phyloP scores from a whole-genome alignment of 2,329 filamentous ascomycete genomes.

The Sporothrix humicola region DNA sequence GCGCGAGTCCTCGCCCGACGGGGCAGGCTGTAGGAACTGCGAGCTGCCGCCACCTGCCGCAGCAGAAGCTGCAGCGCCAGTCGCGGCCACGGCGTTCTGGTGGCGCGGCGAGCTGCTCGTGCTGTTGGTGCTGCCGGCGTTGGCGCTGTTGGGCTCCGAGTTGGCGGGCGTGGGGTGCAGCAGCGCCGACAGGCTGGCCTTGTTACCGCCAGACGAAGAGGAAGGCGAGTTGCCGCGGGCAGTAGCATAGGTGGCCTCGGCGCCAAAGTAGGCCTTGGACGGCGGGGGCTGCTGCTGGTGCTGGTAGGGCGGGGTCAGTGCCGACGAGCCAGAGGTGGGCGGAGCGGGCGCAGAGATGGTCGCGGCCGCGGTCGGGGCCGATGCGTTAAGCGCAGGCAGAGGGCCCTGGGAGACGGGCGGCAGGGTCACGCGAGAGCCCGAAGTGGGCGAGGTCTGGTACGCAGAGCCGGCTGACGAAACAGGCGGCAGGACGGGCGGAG shows the following conservation, averaged over 20 bases:
- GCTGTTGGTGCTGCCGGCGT: constrained; percentile 48
- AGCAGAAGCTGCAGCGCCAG: not conserved
- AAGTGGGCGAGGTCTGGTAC: constrained; percentile 33
- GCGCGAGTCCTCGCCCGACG: constrained; percentile 38
- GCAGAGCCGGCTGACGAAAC: constrained; percentile 28
- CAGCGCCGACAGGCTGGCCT: constrained; percentile 54
- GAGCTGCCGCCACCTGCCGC: not conserved
- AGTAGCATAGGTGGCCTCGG: constrained; percentile 38
- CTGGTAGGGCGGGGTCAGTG: constrained; percentile 40
- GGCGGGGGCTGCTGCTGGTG: constrained; percentile 48
- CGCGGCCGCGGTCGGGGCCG: not conserved
- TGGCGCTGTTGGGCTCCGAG: constrained; percentile 50
- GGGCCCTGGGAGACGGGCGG: constrained; percentile 33
- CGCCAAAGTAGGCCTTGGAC: constrained; percentile 52
- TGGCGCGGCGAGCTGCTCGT: constrained; percentile 57
- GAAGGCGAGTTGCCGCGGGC: constrained; percentile 32
- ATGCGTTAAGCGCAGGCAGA: constrained; percentile 28
- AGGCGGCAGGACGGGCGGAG: constrained; percentile 32
- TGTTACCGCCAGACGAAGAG: constrained; percentile 42
- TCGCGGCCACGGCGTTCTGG: constrained; percentile 31
- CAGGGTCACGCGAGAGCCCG: constrained; percentile 27
- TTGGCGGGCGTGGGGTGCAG: constrained; percentile 58
- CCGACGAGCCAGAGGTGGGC: constrained; percentile 4
- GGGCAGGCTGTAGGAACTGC: constrained; percentile 38
- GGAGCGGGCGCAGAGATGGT: not conserved